A percentile compares a stretch with the other conserved stretches of the same genome.
phyloP scores from a whole-genome alignment of 2,329 filamentous ascomycete species.

The Chalaropsis ovoidea region DNA sequence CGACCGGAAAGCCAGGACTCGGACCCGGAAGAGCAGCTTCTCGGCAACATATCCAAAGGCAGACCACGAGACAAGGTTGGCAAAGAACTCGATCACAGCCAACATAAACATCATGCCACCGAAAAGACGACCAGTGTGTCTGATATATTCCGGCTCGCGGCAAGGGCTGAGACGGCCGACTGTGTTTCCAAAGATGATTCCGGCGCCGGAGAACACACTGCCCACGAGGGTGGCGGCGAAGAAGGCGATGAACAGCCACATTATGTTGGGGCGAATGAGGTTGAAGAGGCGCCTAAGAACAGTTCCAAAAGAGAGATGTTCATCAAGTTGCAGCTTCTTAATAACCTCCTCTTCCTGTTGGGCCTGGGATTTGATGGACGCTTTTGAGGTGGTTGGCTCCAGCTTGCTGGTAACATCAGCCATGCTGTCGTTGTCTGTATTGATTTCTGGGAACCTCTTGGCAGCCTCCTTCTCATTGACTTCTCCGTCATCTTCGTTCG shows the following conservation, averaged over 20 bases:
- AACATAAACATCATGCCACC: constrained; percentile 48
- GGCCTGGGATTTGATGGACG: constrained; percentile 30
- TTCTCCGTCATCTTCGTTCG: constrained; percentile 24
- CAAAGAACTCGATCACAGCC: constrained; percentile 39
- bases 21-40: constrained; percentile 52
- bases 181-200: constrained; percentile 41
- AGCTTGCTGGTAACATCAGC: constrained; percentile 33
- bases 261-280: constrained; percentile 35
- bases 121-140: constrained; percentile 39
- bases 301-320: constrained; percentile 35
- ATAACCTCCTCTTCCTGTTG: constrained; percentile 32
- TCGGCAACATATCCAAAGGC: constrained; percentile 46
- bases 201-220: constrained; percentile 43
- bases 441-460: constrained; percentile 30
- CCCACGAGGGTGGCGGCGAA: constrained; percentile 46
- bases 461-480: constrained; percentile 30
- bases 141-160: constrained; percentile 34
- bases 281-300: constrained; percentile 34
- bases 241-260: constrained; percentile 36
- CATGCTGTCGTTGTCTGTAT: constrained; percentile 32
- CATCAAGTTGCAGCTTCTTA: constrained; percentile 34
- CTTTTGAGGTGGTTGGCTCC: constrained; percentile 35
- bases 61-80: constrained; percentile 48
- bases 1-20: constrained; percentile 54
- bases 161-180: constrained; percentile 41